Evolutionary conservation across 2,329 filamentous ascomycete species (phyloP).

Genomic region (Penicillium sp.): DNA sequence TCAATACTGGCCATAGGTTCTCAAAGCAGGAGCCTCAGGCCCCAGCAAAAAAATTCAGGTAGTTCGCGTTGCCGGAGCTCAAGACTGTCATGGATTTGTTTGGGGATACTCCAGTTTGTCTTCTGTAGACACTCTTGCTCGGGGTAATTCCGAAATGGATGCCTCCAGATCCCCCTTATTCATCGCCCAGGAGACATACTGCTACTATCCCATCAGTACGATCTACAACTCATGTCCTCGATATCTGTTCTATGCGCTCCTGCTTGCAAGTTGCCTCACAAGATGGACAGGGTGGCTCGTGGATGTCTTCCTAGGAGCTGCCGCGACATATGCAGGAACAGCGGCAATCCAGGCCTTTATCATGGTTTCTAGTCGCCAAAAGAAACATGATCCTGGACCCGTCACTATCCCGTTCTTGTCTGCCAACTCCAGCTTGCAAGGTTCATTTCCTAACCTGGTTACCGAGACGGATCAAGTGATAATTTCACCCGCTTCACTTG

Average conservation of each 20-base stretch:
- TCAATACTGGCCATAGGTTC: no score
- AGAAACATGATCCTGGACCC: slow-evolving; percentile 4
- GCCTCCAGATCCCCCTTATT: slow-evolving; percentile 17
- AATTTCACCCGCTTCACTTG: slow-evolving; percentile 30
- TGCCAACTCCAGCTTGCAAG: slow-evolving; percentile 13
- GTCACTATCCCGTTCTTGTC: slow-evolving; percentile 26
- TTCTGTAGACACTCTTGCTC: neutral
- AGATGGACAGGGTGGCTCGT: slow-evolving; percentile 33
- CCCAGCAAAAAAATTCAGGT: no score
- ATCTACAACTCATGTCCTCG: slow-evolving; percentile 33
- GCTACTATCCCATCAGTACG: slow-evolving; percentile 35
- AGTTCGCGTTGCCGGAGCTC: no score
- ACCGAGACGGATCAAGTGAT: slow-evolving; percentile 18
- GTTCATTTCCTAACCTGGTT: slow-evolving; percentile 22
- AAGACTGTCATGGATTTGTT: no score
- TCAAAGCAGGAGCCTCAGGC: no score
- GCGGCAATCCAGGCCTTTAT: slow-evolving; percentile 35
- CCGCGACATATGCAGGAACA: slow-evolving; percentile 33
- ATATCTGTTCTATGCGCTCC: slow-evolving; percentile 34
- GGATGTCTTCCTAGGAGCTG: slow-evolving; percentile 32
- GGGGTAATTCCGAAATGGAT: neutral
- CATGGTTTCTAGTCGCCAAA: slow-evolving; percentile 22
- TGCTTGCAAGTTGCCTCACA: slow-evolving; percentile 28
- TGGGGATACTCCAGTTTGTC: neutral
- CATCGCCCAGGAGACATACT: slow-evolving; percentile 31